Base-by-base conservation (phyloP, 805 yeast genomes). In the Wickerhamiella kazuoi region DNA sequence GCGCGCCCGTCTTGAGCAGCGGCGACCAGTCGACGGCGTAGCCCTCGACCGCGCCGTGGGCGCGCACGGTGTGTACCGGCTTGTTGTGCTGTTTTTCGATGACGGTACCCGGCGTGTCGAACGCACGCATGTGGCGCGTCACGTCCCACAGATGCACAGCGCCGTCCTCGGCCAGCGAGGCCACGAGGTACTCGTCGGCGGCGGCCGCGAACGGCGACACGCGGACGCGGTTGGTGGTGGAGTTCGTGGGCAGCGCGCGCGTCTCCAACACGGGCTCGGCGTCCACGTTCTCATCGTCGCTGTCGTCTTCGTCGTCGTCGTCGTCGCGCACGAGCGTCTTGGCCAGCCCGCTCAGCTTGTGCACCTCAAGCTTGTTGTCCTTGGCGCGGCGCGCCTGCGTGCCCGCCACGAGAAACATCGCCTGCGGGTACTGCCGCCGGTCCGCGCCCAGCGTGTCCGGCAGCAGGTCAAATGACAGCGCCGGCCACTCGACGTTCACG, bases 1-100 rank as follows among this genome's bases (percentile, higher is more conserved):
- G 63, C 1, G 84, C 69, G 18, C 97, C 97, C 3, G 82, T 72
- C 47, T 68, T 69, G 44, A 75, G 71, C 46, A 79, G 62, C 33
- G 96, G 94, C 1, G 94, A 81, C 98, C 98, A 90, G 59, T 87
- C 98, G 34, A 90, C 59, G 14, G 95, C 98, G 53, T 83, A 90
- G 28, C 98, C 97, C 63, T 90, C 98, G n/a, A 81, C 93, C 48
- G 78, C 77, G 19, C 96, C 96, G 56, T 90, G 98, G 46, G 63
- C 68, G 52, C 72, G 72, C 43, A 90, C 66, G 5, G 94, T 83
- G 61, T 84, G 86, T 9, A 74, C 54, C 16, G 97, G 94, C 56
- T 76, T 72, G 55, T 79, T 82, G 46, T 76, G 70, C 15, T 69
- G 61, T 55, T 84, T 86, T 37, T 93, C 79, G 46, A 87, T 72